A percentile compares a stretch with the other conserved stretches of the same genome.
Conservation (phyloP, 441 rosid species). For the Pelargonium myrrhifolium region DNA sequence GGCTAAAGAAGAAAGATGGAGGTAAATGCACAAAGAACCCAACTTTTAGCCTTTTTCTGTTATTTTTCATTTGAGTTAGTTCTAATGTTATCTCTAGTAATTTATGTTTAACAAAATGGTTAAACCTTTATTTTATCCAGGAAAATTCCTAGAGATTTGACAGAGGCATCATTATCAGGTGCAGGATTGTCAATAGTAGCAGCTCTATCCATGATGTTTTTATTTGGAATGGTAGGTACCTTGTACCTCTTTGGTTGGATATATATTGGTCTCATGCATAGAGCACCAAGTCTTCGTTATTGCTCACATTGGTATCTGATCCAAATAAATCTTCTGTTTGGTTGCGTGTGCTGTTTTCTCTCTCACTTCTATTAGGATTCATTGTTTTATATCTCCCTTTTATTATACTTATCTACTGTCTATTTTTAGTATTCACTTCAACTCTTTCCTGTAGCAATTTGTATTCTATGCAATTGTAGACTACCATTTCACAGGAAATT, state of each 20-base stretch:
- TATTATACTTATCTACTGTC: background rate
- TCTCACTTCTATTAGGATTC: background rate
- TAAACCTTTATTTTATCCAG: constrained; percentile 31
- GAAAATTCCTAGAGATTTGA: constrained; percentile 99
- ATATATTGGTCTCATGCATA: background rate
- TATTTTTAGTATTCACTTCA: background rate
- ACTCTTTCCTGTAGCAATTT: background rate
- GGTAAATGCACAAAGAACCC: background rate
- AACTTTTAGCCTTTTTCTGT: background rate
- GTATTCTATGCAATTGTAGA: background rate
- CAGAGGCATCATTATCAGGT: constrained; percentile 96
- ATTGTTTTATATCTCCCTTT: background rate
- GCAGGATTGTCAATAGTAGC: constrained; percentile 89
- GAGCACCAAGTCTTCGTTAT: background rate
- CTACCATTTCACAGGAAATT: background rate
- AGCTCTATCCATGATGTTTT: constrained; percentile 72
- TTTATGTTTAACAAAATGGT: background rate
- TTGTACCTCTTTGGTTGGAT: background rate
- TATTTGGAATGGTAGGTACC: constrained; percentile 86
- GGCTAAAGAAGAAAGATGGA: background rate
- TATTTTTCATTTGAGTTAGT: background rate
- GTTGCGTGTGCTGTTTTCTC: background rate
- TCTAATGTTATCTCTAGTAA: background rate
- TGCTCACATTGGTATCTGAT: background rate
- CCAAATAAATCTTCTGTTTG: background rate